phyloP scores from a whole-genome alignment of 257 asterid genomes.

The Lantana camara region DNA sequence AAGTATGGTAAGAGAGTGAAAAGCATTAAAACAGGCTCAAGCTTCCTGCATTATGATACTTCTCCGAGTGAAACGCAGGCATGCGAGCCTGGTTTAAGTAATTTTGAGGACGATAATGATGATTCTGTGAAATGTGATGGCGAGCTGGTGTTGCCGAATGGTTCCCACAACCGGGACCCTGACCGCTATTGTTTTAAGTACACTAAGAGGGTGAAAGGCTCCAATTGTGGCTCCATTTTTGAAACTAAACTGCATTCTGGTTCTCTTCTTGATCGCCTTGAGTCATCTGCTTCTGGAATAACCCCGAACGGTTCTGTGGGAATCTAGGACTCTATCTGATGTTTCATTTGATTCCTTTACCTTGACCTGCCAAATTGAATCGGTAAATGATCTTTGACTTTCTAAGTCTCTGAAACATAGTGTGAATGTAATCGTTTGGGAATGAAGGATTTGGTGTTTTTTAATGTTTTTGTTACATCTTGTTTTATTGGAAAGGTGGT shows the following conservation, averaged over 20 bases:
- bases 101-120: conserved; percentile 21
- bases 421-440: conserved; percentile 15
- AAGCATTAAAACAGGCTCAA: conserved; percentile 30
- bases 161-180: conserved; percentile 8
- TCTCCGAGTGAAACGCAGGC: conserved; percentile 29
- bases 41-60: conserved; percentile 18
- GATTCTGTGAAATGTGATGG: conserved; percentile 25
- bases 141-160: conserved; percentile 29
- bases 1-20: conserved; percentile 53
- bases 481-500: conserved; percentile 7
- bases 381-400: conserved; percentile 38
- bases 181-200: conserved; percentile 41
- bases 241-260: conserved; percentile 29
- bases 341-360: conserved; percentile 33
- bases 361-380: conserved; percentile 31
- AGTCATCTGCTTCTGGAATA: conserved; percentile 33
- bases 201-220: conserved; percentile 41
- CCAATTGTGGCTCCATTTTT: conserved; percentile 28
- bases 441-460: conserved; percentile 4
- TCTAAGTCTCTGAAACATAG: conserved; percentile 1
- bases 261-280: conserved; percentile 29
- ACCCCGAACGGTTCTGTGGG: conserved; percentile 37
- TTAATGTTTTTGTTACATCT: not conserved
- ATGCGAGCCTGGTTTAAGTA: conserved; percentile 23
- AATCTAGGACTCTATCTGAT: conserved; percentile 42